Evolutionary conservation across 2,329 filamentous ascomycete species (phyloP).

Genomic region (Pseudopithomyces maydicus): DNA sequence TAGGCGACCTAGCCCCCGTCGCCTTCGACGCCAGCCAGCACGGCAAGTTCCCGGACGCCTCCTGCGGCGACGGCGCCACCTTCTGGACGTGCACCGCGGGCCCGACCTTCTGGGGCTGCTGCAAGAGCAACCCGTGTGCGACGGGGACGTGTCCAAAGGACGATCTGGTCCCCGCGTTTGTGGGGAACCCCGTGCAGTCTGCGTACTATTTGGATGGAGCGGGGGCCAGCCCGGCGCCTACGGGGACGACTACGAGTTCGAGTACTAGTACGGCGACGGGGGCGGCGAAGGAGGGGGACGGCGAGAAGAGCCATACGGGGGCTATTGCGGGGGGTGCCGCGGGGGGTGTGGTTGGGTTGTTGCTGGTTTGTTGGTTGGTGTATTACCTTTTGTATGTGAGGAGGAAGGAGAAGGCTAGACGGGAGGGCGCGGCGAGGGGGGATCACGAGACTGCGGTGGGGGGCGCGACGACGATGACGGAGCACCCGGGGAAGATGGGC

Average conservation of each 20-base stretch:
- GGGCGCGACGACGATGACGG: background rate
- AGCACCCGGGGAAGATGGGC: background rate
- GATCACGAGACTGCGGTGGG: background rate
- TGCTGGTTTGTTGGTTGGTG: background rate
- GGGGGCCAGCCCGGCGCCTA: background rate
- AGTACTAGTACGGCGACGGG: background rate
- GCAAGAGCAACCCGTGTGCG: conserved; percentile 41
- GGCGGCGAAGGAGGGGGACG: background rate
- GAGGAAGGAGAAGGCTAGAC: too few relatives aligned
- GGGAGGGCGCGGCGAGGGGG: background rate
- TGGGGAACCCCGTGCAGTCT: conserved; percentile 12
- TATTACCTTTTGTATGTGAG: background rate
- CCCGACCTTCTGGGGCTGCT: conserved; percentile 47
- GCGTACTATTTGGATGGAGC: background rate
- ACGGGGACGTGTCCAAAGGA: conserved; percentile 28
- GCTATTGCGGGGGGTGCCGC: background rate
- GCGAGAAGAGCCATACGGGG: background rate
- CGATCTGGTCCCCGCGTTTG: conserved; percentile 28
- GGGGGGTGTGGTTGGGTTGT: background rate
- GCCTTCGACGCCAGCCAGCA: conserved; percentile 40
- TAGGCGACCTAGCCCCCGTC: conserved; percentile 9
- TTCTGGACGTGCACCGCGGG: conserved; percentile 45
- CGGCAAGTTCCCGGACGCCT: conserved; percentile 34
- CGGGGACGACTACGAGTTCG: conserved; percentile 9
- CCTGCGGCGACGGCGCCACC: conserved; percentile 27